Evolutionary conservation across 2,329 filamentous ascomycete genomes (phyloP), one percentile per base, ranked within the genome.

Genomic region (Emydomyces testavorans): DNA sequence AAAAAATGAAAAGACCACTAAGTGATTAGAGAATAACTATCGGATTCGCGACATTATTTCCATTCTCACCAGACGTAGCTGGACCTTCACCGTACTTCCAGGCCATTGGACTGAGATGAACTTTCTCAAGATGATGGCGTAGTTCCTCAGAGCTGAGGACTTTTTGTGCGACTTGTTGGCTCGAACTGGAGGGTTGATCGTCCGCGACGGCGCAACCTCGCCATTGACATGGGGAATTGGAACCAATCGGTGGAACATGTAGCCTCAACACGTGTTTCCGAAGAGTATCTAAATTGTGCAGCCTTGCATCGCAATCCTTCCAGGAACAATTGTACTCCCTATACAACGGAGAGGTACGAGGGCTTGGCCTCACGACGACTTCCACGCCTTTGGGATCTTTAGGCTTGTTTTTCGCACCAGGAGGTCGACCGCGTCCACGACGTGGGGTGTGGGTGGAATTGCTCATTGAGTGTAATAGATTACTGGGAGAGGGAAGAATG

Each of bases 261-360:
- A 75, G 60, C 55, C 78, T 80, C 44, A 68, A 58, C 4, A 80
- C 61, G 58, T 83, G 80, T 49, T 75, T 76, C 52, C 72, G 72
- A 4, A 83, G 63, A 0, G 74, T 76, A 6, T 74, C 71, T 11
- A 82, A 60, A 54, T 81, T 82, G 60, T 83, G 79, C 4, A 83
- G 63, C 53, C 79, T 70, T 0, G 75, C 72, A 2, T 62, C 60
- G 58, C 80, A 83, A 1, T 64, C 61, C 44, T 70, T 62, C 79
- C 79, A 83, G 35, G 66, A 60, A 60, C 80, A 83, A 47, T 69
- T 67, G 58, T 72, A 83, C 4, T 75, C 68, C 40, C 53, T 57
- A 44, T 63, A 66, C 4, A 56, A 43, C n/a, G 49, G 38, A 24
- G 48, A 32, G 16, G 41, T 47, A 23, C 18, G 46, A 7, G 50